phyloP scores from a whole-genome alignment of 2,329 filamentous ascomycete species.

The Chrysosporium queenslandicum region DNA sequence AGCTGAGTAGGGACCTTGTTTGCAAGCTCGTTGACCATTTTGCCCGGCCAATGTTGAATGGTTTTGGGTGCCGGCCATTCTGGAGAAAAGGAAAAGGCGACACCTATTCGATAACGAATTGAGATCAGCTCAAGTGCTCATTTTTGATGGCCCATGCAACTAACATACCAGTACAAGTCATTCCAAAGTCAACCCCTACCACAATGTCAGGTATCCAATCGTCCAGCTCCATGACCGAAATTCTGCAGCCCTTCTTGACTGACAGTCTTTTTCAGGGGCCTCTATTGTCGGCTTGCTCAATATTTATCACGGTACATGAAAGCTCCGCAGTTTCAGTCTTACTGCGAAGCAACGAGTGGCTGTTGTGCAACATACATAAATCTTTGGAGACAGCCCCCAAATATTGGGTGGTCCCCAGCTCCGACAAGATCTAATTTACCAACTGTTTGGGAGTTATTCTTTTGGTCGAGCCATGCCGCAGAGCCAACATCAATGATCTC shows the following conservation, averaged over 20 bases:
- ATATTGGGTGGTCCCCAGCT: too few relatives aligned
- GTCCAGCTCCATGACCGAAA: conserved; percentile 8
- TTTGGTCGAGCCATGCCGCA: background rate
- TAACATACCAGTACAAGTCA: conserved; percentile 12
- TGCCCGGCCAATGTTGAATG: conserved; percentile 12
- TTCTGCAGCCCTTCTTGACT: conserved; percentile 17
- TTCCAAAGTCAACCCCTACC: conserved; percentile 10
- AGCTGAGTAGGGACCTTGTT: conserved; percentile 13
- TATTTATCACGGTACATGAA: too few relatives aligned
- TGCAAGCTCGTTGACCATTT: conserved; percentile 20
- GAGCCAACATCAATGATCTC: background rate
- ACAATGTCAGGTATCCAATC: conserved; percentile 21
- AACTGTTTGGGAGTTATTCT: too few relatives aligned
- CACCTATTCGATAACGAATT: conserved; percentile 23
- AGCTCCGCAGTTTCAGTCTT: too few relatives aligned
- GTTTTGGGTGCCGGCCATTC: conserved; percentile 23
- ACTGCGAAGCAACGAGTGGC: too few relatives aligned
- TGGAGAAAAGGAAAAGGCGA: conserved; percentile 30
- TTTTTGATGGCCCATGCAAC: conserved; percentile 12
- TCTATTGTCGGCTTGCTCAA: background rate
- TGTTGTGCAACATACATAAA: too few relatives aligned
- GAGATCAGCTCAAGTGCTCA: conserved; percentile 11
- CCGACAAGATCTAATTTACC: too few relatives aligned
- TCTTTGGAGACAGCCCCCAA: too few relatives aligned
- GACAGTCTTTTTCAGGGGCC: conserved; percentile 12